Conservation (phyloP, 2,329 filamentous ascomycete genomes). For the Fusarium torreyae region DNA sequence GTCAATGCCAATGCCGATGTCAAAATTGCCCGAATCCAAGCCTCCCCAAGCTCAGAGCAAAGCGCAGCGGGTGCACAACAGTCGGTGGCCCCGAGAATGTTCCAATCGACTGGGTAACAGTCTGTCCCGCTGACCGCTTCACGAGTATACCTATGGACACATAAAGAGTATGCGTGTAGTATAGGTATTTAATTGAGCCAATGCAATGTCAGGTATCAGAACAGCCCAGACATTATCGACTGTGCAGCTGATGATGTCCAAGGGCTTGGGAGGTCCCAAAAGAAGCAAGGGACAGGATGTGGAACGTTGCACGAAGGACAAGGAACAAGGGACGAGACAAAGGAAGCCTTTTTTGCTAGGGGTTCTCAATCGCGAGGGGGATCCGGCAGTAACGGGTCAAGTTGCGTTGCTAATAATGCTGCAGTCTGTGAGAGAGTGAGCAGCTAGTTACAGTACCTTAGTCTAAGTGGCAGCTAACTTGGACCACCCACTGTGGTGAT, state of each 20-base stretch:
- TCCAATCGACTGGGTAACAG: slow-evolving; percentile 40
- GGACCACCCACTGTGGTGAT: neutral
- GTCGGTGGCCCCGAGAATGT: slow-evolving; percentile 40
- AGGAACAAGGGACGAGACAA: slow-evolving; percentile 43
- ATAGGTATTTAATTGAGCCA: slow-evolving; percentile 12
- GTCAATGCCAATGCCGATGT: neutral
- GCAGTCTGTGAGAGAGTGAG: neutral
- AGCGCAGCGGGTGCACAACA: slow-evolving; percentile 21
- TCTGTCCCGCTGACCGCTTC: slow-evolving; percentile 38
- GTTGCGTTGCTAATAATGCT: neutral
- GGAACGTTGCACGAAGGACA: slow-evolving; percentile 32
- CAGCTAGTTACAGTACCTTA: neutral
- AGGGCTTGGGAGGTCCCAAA: slow-evolving; percentile 28
- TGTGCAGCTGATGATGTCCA: slow-evolving; percentile 29
- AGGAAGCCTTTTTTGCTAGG: slow-evolving; percentile 20
- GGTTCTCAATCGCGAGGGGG: slow-evolving; percentile 23
- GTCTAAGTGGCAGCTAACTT: neutral
- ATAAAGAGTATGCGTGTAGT: neutral
- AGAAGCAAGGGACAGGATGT: slow-evolving; percentile 42
- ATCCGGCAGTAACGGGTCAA: slow-evolving; percentile 10
- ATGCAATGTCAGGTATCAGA: slow-evolving; percentile 28
- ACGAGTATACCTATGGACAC: neutral
- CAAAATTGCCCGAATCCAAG: too few species aligned
- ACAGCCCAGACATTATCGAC: slow-evolving; percentile 1
- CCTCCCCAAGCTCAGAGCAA: too few species aligned